phyloP scores from a whole-genome alignment of 192 early-diverging fungal species.

The Backusella mclennaniae region DNA sequence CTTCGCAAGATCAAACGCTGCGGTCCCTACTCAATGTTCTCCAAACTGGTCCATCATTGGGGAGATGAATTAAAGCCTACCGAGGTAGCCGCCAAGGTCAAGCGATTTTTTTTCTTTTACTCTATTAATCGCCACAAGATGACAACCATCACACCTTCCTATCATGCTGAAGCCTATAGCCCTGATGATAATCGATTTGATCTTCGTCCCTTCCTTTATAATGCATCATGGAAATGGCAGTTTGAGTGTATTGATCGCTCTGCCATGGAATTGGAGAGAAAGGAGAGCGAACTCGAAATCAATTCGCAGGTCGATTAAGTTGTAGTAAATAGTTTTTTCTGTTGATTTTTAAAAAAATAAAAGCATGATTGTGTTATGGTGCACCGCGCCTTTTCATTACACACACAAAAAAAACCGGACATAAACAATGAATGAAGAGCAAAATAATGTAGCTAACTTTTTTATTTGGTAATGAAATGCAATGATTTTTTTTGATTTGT shows the following conservation, averaged over 20 bases:
- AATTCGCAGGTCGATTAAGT: constrained; percentile 15
- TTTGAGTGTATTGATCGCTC: constrained; percentile 80
- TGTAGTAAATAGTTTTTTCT: background rate
- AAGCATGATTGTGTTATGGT: background rate
- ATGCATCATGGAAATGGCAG: constrained; percentile 91
- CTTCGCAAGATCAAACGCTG: constrained; percentile 85
- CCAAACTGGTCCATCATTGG: constrained; percentile 85
- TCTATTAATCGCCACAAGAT: constrained; percentile 99
- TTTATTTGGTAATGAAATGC: too few relatives aligned
- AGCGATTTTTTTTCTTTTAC: constrained; percentile 95
- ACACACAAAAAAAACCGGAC: too few relatives aligned
- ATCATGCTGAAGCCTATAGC: constrained; percentile 93
- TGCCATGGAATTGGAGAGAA: constrained; percentile 43
- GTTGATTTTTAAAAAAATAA: background rate
- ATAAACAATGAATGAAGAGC: too few relatives aligned
- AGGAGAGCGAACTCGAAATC: background rate
- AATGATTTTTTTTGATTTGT: too few relatives aligned
- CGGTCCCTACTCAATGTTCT: constrained; percentile 96
- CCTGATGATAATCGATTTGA: constrained; percentile 99
- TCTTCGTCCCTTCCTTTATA: constrained; percentile 94
- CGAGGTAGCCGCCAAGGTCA: constrained; percentile 89
- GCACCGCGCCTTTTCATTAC: too few relatives aligned
- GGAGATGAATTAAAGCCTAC: constrained; percentile 53
- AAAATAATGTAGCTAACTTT: too few relatives aligned
- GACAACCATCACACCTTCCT: constrained; percentile 93